Evolutionary conservation across 768 basidiomycete genomes (phyloP), one percentile per base, ranked within the genome.

Genomic region (Rhodotorula paludigena): DNA sequence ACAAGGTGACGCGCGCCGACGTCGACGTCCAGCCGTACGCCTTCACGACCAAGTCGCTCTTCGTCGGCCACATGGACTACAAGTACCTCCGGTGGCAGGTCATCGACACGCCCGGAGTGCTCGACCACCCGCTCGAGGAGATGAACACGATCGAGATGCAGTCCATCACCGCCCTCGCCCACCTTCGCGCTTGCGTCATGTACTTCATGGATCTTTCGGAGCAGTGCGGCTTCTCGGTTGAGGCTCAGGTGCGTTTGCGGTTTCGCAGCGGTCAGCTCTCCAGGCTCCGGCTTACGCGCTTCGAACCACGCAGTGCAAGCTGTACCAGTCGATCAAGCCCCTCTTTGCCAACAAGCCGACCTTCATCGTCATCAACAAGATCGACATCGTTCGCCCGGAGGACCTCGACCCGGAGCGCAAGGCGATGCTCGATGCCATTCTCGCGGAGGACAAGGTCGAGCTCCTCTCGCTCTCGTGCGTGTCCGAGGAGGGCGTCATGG

Each of bases 111-210:
- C 96, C 96, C 3, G 96, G 96, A 66, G 88, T 99, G 66, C 84
- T 99, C 73, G 96, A 99, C 78, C 96, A 98, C 78, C 93, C 94
- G 4, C 83, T 98, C 39, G 94, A 99, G 80, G 96, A 99, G 58
- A 98, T 99, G 96, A 98, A 98, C 83, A 98, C 93, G 66, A 99
- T 99, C 74, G 96, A 99, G 81, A 99, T 98, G 94, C 96, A 99
- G 82, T 93, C 90, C 74, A 96, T 96, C 77, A 98, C 94, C 44
- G 96, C 96, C 21, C 82, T 99, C 69, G 96, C 96, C 12, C 96
- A 99, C 80, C 81, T 99, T 52, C 91, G 96, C 80, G 85, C 87
- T 73, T 93, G 91, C 77, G 83, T 98, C 16, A 80, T 99, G 78
- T 99, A 98, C 81, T 99, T 98, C 78, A 97, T 99, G 92, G 96